Evolutionary conservation across 192 early-diverging fungal species (phyloP), one percentile per base, ranked within the genome.

Genomic region (Coemansia sp.): DNA sequence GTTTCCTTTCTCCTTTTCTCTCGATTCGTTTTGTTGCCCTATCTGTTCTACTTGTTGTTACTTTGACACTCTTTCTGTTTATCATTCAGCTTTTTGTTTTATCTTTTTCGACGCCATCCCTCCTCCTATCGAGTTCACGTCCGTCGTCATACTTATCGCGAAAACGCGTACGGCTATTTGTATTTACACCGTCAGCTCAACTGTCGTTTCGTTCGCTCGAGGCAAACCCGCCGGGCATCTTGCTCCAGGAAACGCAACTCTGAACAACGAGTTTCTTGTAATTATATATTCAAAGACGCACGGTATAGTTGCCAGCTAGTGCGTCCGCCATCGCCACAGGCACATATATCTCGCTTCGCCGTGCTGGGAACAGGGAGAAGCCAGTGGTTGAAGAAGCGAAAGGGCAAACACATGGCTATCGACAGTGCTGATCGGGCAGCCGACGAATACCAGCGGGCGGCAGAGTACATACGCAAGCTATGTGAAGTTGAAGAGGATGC

Each of bases 401-500:
- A 3, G 21, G 15, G 24, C 22, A 15, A 24, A 22, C 21, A n/a
- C 18, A 69, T 78, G 74, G 57, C 67, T 21, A 65, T 69, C 40
- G 67, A 52, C 15, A 60, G 63, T 14, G 59, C 59, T 13, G 59
- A 67, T 39, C 63, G 50, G 45, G 45, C 56, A 19, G 19, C 53
- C 25, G 73, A 57, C 0, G 73, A 69, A 60, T 76, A 69, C 42
- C 52, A 48, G 45, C 51, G 57, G 23, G 48, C 67, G 23, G 52
- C 47, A 4, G 73, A 76, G 33, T 76, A 76, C 25, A 60, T 76
- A 48, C 62, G 73, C 38, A 43, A 43, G 24, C 64, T 76, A 9
- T 76, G 73, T 27, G 67, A 76, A 38, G 67, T 63, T 39, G 56
- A 59, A 2, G 64, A 69, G 9, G 38, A 40, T 40, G 4, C 27